Evolutionary conservation across 805 yeast genomes (phyloP).

Genomic region (Dipodascus geniculatus): DNA sequence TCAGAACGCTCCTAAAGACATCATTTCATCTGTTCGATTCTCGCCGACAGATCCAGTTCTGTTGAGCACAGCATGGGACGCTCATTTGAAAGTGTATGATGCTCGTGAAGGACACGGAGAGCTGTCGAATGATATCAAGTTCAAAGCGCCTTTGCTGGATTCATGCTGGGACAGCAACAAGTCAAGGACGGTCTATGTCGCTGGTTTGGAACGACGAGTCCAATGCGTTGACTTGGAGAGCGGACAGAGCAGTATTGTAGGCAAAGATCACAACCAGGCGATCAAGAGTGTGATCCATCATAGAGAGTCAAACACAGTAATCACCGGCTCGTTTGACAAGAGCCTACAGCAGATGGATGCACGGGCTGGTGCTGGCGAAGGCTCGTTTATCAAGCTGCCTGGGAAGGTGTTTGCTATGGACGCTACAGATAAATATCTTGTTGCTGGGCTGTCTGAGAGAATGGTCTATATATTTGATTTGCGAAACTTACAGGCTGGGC

Average conservation of each 20-base stretch:
- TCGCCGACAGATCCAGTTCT: slow-evolving; percentile 28
- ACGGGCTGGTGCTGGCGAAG: slow-evolving; percentile 17
- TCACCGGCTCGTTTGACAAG: slow-evolving; percentile 57
- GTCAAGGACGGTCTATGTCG: slow-evolving; percentile 25
- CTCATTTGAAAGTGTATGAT: slow-evolving; percentile 34
- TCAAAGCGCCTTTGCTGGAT: slow-evolving; percentile 25
- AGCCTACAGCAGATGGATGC: slow-evolving; percentile 37
- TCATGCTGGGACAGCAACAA: slow-evolving; percentile 18
- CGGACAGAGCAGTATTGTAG: slow-evolving; percentile 18
- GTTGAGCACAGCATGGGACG: slow-evolving; percentile 49
- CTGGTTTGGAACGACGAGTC: slow-evolving; percentile 47
- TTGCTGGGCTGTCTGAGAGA: slow-evolving; percentile 44
- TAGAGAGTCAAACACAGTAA: slow-evolving; percentile 24
- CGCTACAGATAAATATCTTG: slow-evolving; percentile 32
- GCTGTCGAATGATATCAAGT: slow-evolving; percentile 12
- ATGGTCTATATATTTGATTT: slow-evolving; percentile 47
- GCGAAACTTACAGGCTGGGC: slow-evolving; percentile 30
- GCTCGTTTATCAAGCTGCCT: slow-evolving; percentile 21
- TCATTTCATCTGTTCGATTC: slow-evolving; percentile 33
- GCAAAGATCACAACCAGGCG: slow-evolving; percentile 30
- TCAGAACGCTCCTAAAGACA: slow-evolving; percentile 26
- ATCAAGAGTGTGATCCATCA: slow-evolving; percentile 28
- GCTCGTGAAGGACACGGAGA: slow-evolving; percentile 16
- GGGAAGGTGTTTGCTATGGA: slow-evolving; percentile 57
- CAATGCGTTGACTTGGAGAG: slow-evolving; percentile 41